phyloP scores from a whole-genome alignment of 148 eudicot genomes.

The Silene latifolia region DNA sequence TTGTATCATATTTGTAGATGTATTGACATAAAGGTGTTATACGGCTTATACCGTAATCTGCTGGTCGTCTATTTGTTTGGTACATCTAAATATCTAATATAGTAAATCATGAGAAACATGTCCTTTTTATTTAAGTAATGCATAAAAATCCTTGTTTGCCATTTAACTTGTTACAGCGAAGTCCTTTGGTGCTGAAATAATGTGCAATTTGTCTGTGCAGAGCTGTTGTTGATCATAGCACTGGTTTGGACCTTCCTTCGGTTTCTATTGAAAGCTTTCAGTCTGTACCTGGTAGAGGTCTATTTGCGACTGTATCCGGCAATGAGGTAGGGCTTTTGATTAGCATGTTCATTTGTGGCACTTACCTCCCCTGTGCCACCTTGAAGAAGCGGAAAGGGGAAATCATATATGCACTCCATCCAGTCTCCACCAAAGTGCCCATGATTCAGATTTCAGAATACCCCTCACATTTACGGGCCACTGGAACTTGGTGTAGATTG shows the following conservation, averaged over 20 bases:
- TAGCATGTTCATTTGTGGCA: slow-evolving; percentile 6
- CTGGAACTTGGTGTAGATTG: not conserved
- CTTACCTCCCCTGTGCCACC: not conserved
- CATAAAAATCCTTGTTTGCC: not conserved
- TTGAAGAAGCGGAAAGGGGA: not conserved
- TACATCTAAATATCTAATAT: not conserved
- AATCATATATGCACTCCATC: not conserved
- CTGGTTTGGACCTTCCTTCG: slow-evolving; percentile 72
- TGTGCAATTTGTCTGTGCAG: slow-evolving; percentile 46
- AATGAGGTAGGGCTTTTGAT: slow-evolving; percentile 53
- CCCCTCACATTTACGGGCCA: no score
- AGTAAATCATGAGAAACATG: not conserved
- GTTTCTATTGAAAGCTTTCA: slow-evolving; percentile 81
- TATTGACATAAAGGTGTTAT: not conserved
- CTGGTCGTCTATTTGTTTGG: not conserved
- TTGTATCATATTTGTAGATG: not conserved
- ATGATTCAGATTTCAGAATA: no score
- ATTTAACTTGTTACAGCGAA: not conserved
- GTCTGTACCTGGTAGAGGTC: slow-evolving; percentile 93
- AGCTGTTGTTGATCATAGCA: slow-evolving; percentile 94
- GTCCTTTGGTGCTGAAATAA: not conserved
- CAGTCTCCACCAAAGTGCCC: not conserved
- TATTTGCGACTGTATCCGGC: slow-evolving; percentile 76
- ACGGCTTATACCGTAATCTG: not conserved
- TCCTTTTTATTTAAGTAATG: not conserved